Percentiles rank a stretch among this genome's conserved stretches.
phyloP scores from a whole-genome alignment of 2,329 filamentous ascomycete genomes.

The Camptophora hylomeconis region DNA sequence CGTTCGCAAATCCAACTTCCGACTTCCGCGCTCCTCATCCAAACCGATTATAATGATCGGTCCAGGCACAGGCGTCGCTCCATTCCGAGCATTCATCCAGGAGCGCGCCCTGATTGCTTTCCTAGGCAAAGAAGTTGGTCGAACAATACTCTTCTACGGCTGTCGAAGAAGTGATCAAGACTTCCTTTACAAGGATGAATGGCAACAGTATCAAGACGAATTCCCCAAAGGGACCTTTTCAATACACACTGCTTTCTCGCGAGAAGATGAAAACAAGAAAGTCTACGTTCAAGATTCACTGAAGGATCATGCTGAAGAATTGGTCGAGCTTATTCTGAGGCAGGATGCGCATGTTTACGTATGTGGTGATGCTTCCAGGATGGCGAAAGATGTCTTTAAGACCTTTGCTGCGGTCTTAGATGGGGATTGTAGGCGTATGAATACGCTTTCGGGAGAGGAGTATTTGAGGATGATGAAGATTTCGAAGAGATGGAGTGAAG shows the following conservation, averaged over 20 bases:
- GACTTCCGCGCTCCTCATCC: constrained; percentile 2
- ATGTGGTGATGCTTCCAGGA: constrained; percentile 7
- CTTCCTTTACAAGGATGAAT: constrained; percentile 22
- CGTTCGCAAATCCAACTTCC: constrained; percentile 4
- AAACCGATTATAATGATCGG: constrained; percentile 8
- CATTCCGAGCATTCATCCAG: constrained; percentile 11
- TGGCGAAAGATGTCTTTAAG: constrained; percentile 21
- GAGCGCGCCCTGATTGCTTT: constrained; percentile 19
- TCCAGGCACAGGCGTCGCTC: constrained; percentile 36
- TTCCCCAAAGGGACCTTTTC: constrained; percentile 1
- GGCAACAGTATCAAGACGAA: constrained; percentile 1
- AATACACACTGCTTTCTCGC: constrained; percentile 7
- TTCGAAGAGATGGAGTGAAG: constrained; percentile 35
- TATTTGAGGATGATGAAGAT: constrained; percentile 17
- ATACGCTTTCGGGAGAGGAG: too few relatives aligned
- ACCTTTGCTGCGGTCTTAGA: constrained; percentile 22
- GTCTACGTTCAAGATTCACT: constrained; percentile 7
- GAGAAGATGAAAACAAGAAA: constrained; percentile 3
- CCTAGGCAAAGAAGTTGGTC: constrained; percentile 25
- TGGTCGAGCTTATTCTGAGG: constrained; percentile 4
- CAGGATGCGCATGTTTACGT: constrained; percentile 8
- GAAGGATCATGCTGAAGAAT: neutral
- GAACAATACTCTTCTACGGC: constrained; percentile 30
- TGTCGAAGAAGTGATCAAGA: constrained; percentile 26
- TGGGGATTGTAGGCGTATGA: too few relatives aligned